Evolutionary conservation across 257 asterid genomes (phyloP), one percentile per base, ranked within the genome.

Genomic region (Solanum microdontum): DNA sequence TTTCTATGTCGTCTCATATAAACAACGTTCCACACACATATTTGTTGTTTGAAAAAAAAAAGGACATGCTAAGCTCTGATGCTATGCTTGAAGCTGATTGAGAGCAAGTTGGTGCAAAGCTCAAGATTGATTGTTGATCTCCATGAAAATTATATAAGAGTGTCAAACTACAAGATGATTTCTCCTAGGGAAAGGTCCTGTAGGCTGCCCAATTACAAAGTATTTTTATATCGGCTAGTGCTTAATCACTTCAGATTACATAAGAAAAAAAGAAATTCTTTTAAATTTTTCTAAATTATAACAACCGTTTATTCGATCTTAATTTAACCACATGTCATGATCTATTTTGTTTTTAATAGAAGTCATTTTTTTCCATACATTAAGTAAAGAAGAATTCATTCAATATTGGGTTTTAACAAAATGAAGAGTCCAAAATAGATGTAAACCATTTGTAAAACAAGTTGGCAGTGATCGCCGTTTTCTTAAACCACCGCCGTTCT

Each of bases 71-170:
- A 51, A 51, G 24, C 24, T 19, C 66, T 55, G 2, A 55, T 19
- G 1, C n/a, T 55, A 55, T 55, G 24, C 11, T 55, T 55, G 4
- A 55, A 55, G 64, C 0, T 55, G 24, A 19, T 55, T 17, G 24
- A 2, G 11, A 6, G 0, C 9, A 15, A 51, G n/a, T 51, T 51
- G 1, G 3, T 4, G 0, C 62, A 51, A 51, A 1, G 1, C 9
- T 51, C n/a, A 3, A 15, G 62, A 51, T 51, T 51, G 4, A 51
- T 55, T 55, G 5, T 55, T 55, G 4, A 19, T 19, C 24, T 55
- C 8, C 1, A 0, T 2, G 2, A 19, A 9, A 55, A 1, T 55
- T 7, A 19, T 7, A 17, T 7, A 19, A 19, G 11, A 6, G 0
- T 7, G 4, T 55, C 24, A 19, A 55, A 55, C 4, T 2, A 19